Evolutionary conservation across 2,329 filamentous ascomycete genomes (phyloP).

Genomic region (Hymenotorrendiella dingleyae): DNA sequence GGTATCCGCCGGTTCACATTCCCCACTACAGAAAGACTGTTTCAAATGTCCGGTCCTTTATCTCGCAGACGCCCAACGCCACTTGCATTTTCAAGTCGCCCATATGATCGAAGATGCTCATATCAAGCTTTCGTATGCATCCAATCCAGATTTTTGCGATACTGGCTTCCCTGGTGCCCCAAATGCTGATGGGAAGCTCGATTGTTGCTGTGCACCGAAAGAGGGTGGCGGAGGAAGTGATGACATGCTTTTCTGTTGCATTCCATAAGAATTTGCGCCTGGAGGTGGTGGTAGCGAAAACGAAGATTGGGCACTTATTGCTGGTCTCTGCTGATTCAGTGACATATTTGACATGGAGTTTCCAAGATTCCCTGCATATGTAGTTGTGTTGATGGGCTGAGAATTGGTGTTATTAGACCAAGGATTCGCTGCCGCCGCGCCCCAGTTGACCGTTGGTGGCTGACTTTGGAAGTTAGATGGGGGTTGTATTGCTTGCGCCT

Average conservation of each 20-base stretch:
- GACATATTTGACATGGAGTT: conserved; percentile 44
- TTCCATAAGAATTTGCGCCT: conserved; percentile 10
- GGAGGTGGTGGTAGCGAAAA: conserved; percentile 45
- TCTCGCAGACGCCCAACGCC: neutral
- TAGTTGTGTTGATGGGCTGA: conserved; percentile 28
- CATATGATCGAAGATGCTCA: conserved; percentile 21
- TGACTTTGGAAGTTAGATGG: conserved; percentile 14
- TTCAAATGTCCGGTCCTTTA: neutral
- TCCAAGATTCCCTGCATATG: conserved; percentile 34
- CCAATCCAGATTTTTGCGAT: conserved; percentile 38
- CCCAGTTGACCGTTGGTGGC: conserved; percentile 43
- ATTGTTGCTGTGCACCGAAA: conserved; percentile 28
- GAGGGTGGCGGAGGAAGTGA: conserved; percentile 22
- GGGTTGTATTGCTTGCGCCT: conserved; percentile 11
- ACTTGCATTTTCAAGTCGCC: neutral
- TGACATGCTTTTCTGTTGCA: conserved; percentile 9
- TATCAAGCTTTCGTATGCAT: conserved; percentile 51
- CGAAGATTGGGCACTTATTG: conserved; percentile 35
- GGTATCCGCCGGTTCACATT: too few species aligned
- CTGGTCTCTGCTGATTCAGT: conserved; percentile 40
- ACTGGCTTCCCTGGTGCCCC: conserved; percentile 11
- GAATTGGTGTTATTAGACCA: conserved; percentile 40
- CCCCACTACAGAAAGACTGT: too few species aligned
- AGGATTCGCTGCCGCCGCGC: conserved; percentile 39
- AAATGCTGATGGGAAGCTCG: conserved; percentile 14